Evolutionary conservation across 2,329 filamentous ascomycete species (phyloP).

Genomic region (Fusarium chaquense): DNA sequence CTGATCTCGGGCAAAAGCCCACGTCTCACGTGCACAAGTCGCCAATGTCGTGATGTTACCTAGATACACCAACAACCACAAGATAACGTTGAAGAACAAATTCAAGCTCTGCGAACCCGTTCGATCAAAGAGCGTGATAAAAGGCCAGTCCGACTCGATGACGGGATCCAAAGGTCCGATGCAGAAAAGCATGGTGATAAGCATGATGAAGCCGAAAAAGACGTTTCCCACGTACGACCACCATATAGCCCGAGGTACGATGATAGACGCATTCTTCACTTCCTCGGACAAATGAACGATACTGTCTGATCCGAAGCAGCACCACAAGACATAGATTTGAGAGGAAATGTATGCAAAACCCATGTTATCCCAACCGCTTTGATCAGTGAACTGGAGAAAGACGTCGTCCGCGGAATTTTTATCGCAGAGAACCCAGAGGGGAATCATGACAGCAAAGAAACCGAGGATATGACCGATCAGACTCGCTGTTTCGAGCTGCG

Average conservation of each 20-base stretch:
- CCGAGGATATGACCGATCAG: constrained; percentile 17
- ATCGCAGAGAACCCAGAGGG: constrained; percentile 30
- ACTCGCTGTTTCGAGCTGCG: constrained; percentile 24
- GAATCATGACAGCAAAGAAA: constrained; percentile 27
- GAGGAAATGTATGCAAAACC: constrained; percentile 31
- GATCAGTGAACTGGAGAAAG: constrained; percentile 28
- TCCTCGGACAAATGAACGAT: constrained; percentile 26
- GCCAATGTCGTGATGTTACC: constrained; percentile 30
- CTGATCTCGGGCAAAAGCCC: constrained; percentile 23
- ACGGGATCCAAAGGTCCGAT: constrained; percentile 20
- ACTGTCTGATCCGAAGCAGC: constrained; percentile 32
- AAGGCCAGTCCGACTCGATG: constrained; percentile 27
- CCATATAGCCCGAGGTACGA: constrained; percentile 20
- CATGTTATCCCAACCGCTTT: constrained; percentile 32
- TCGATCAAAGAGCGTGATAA: constrained; percentile 18
- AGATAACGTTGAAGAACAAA: constrained; percentile 23
- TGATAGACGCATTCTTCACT: constrained; percentile 24
- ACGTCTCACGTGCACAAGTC: constrained; percentile 31
- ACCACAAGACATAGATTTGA: constrained; percentile 31
- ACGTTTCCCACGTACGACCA: constrained; percentile 28
- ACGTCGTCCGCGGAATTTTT: constrained; percentile 22
- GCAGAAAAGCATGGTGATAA: constrained; percentile 35
- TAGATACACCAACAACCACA: constrained; percentile 29
- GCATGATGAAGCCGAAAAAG: constrained; percentile 28
- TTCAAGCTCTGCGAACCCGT: constrained; percentile 18